phyloP scores from a whole-genome alignment of 441 rosid genomes.

The Breynia disticha region DNA sequence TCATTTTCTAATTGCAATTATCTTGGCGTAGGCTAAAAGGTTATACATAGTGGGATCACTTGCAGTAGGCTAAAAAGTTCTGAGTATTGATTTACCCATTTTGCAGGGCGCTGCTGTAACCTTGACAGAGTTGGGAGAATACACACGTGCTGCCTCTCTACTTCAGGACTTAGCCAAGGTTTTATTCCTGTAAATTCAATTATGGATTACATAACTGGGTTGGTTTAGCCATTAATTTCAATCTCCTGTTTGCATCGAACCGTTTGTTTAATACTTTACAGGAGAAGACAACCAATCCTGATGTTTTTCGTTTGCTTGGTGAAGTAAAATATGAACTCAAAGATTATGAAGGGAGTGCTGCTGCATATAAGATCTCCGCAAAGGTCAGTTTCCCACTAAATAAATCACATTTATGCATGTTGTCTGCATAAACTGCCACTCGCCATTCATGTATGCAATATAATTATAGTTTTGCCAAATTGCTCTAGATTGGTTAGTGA shows the following conservation, averaged over 20 bases:
- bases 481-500: no score
- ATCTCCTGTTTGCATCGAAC: constrained; percentile 14
- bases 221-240: constrained; percentile 6
- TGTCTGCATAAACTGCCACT: no score
- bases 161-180: constrained; percentile 83
- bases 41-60: not conserved
- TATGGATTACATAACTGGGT: constrained; percentile 11
- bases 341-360: constrained; percentile 83
- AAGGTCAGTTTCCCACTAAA: constrained; percentile 33
- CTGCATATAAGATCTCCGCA: constrained; percentile 61
- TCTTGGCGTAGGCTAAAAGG: not conserved
- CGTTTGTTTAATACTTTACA: constrained; percentile 25
- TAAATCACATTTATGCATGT: not conserved
- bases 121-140: constrained; percentile 74
- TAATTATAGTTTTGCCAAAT: no score
- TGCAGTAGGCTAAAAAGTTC: not conserved
- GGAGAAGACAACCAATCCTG: constrained; percentile 76
- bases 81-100: constrained; percentile 20
- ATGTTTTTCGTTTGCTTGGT: constrained; percentile 81
- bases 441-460: no score
- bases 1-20: not conserved
- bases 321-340: constrained; percentile 79
- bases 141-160: constrained; percentile 46
- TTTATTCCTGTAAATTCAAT: constrained; percentile 15
- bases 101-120: constrained; percentile 90